Evolutionary conservation across 2,329 filamentous ascomycete genomes (phyloP), one percentile per base, ranked within the genome.

Genomic region (Aspergillus ustus): DNA sequence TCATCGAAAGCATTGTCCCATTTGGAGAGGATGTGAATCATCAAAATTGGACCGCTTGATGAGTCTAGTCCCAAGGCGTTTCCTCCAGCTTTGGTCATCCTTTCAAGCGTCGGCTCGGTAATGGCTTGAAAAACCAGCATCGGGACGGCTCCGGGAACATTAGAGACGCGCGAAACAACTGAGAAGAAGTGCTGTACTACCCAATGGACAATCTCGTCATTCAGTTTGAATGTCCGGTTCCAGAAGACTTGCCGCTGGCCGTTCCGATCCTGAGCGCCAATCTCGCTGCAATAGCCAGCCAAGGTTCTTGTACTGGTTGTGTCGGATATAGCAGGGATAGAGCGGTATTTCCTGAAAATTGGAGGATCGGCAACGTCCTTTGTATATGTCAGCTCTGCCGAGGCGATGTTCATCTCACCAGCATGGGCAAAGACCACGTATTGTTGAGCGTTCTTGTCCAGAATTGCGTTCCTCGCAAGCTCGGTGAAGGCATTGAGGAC

Each of bases 281-380:
- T 69, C 55, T 78, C 70, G n/a, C 70, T 60, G 2, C 76, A 76
- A 22, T 79, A 68, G 34, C 77, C 66, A 3, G 68, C 59, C 0
- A 77, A 61, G 9, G 68, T 72, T 20, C 69, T 69, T 28, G 75
- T 59, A 11, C 61, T 67, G 44, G 72, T 72, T 1, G 69, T 72
- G 52, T 79, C 71, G 1, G 68, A 52, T 7, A 77, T 59, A 6
- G 73, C 59, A 0, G 70, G 61, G 7, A 79, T 74, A 19, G 64
- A 66, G 49, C 73, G 71, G 61, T 77, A 81, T n/a, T 73, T 69
- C 19, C 72, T 57, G 60, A 78, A 81, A 29, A 79, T 77, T 0
- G 71, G 57, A 0, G 78, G 74, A 9, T 78, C 64, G 7, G 66
- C 63, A 19, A 71, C 71, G n/a, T 78, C 71, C 49, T 78, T 70